Base-by-base conservation (phyloP, 495 filamentous ascomycete genomes). In the Elaphomyces granulatus region DNA sequence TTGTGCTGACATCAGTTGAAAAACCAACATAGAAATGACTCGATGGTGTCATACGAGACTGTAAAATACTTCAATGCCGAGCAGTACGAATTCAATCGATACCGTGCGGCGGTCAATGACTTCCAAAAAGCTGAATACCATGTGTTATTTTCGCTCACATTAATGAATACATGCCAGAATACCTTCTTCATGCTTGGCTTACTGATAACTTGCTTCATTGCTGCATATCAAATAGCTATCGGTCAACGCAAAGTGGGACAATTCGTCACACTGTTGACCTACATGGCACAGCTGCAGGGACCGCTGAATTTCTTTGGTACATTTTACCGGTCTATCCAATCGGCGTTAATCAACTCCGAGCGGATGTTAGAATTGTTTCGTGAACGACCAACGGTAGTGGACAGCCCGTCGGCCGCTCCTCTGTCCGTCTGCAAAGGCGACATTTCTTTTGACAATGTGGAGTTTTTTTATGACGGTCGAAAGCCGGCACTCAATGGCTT, bases 41-140 rank as follows among this genome's bases (percentile, higher is more conserved):
- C 90, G 0, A 92, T 98, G 72, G 78, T 87, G 26, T 90, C 87
- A 8, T 98, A 96, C 55, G 90, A 98, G 58, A 96, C 90, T 17
- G 90, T 98, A 51, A 96, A 98, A 56, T 96, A 96, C 53, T 98
- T 98, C 70, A 95, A 95, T 52, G 88, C 90, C 2, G 90, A 98
- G 54, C 68, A 76, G 4, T 94, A 87, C 56, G 90, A 98, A 51
- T 95, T 94, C 56, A 72, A 77, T 28, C 78, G 92, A 7, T 94
- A 88, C 50, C 71, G 84, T 14, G 56, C 67, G 2, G 85, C 88
- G 2, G 83, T 98, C 15, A 61, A 68, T 19, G 80, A 80, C 39
- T 95, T 77, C 59, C 92, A 98, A 56, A 66, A 60, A 38, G 82
- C 84, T 34, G 90, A 95, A 60, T 87, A 90, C 53, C 77, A 81